Percentiles rank a stretch among this genome's conserved stretches.
Evolutionary conservation across 805 yeast genomes (phyloP).

Genomic region (Lipomyces chichibuensis): DNA sequence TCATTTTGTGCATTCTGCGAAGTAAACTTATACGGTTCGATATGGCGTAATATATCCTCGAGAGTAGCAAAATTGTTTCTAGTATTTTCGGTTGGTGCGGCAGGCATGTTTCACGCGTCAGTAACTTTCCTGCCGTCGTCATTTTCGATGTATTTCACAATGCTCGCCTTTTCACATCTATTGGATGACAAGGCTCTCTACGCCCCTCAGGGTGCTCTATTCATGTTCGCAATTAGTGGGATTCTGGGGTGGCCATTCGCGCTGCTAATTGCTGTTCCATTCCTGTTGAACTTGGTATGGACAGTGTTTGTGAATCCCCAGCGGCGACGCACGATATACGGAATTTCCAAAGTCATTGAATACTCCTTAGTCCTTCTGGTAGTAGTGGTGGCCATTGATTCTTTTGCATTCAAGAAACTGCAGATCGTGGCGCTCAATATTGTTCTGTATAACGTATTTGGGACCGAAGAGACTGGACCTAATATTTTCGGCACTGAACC

Average conservation of each 20-base stretch:
- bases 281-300: conserved; percentile 46
- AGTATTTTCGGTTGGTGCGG: conserved; percentile 61
- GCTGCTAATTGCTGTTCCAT: conserved; percentile 64
- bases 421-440: conserved; percentile 77
- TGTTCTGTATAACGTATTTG: conserved; percentile 77
- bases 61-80: conserved; percentile 62
- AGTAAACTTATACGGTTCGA: conserved; percentile 51
- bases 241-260: conserved; percentile 92
- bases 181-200: conserved; percentile 26
- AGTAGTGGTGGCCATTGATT: conserved; percentile 55
- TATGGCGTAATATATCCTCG: conserved; percentile 46
- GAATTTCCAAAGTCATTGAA: conserved; percentile 33
- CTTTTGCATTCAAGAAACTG: conserved; percentile 60
- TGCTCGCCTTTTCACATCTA: conserved; percentile 42
- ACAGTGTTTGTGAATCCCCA: conserved; percentile 22
- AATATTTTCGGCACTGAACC: conserved; percentile 89
- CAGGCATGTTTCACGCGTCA: conserved; percentile 90
- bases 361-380: conserved; percentile 16
- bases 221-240: conserved; percentile 66
- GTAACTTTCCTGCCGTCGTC: conserved; percentile 84
- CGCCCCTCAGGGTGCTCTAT: conserved; percentile 31
- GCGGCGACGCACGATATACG: conserved; percentile 7
- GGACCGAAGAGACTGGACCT: conserved; percentile 77
- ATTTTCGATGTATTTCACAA: conserved; percentile 60
- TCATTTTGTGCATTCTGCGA: conserved; percentile 55